A percentile compares a stretch with the other conserved stretches of the same genome.
These are phyloP conservation scores for Leishmania guyanensis DNA, from an alignment of 208 protist genomes.

Conservation along the genomic window DNA sequence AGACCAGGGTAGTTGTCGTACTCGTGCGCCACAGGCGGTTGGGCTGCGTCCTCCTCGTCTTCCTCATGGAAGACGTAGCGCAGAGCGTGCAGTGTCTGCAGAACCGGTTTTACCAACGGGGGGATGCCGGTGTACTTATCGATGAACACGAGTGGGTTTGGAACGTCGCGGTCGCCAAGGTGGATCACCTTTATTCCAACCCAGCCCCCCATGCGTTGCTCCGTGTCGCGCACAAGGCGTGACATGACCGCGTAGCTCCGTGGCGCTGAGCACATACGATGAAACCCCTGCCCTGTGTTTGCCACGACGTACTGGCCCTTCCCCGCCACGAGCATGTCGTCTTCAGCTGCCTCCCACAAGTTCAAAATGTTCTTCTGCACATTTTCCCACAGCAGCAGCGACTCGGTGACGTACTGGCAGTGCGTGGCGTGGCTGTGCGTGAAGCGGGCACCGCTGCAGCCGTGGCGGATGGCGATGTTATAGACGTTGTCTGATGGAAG, in stretches of 20 bases:
- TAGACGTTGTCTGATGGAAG: constrained; percentile 31
- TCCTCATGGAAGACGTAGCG: constrained; percentile 64
- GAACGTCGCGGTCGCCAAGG: constrained; percentile 97
- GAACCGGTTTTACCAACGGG: constrained; percentile 93
- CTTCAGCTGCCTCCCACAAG: constrained; percentile 94
- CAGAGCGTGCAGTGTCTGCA: constrained; percentile 77
- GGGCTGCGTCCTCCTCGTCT: constrained; percentile 24
- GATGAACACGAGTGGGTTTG: constrained; percentile 98
- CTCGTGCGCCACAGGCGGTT: constrained; percentile 23
- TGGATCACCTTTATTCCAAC: constrained; percentile 97
- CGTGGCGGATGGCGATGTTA: constrained; percentile 54
- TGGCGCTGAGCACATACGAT: constrained; percentile 93
- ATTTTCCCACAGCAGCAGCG: constrained; percentile 94
- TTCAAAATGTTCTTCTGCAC: constrained; percentile 93
- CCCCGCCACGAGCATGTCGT: constrained; percentile 90
- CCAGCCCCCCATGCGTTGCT: constrained; percentile 90
- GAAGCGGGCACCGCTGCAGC: constrained; percentile 87
- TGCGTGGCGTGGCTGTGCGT: constrained; percentile 94
- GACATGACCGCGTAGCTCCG: constrained; percentile 87
- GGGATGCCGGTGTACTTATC: constrained; percentile 98
- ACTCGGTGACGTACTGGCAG: constrained; percentile 96
- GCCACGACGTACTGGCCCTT: constrained; percentile 66
- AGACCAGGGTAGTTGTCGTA: constrained; percentile 70
- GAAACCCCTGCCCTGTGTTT: constrained; percentile 96
- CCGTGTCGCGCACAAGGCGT: constrained; percentile 68